Base-by-base conservation (phyloP, 306 rosid species). In the Gastrolobium villosum region DNA sequence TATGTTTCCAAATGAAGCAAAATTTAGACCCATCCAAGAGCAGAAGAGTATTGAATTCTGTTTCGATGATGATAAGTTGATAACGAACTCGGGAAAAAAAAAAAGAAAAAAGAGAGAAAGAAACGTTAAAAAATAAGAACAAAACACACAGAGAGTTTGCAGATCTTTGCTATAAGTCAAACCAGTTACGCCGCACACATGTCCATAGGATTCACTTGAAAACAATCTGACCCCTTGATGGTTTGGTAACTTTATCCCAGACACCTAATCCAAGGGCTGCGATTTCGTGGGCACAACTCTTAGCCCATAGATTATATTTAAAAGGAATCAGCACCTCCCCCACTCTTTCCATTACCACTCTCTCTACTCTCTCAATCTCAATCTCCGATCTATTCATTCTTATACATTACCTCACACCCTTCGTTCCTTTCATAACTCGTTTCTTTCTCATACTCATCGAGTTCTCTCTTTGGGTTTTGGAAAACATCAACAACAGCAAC, bases 201-300 rank as follows among this genome's bases (percentile, higher is more conserved):
- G 40, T 74, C 3, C 2, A 59, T 57, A 7, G 2, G 6, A 5
- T 39, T 63, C 6, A 50, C 54, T 40, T 30, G 41, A 11, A 55
- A 67, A 56, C 34, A 43, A 67, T 64, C 77, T 53, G 14, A 64
- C 37, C 79, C 83, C 3, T 56, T 61, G 65, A 61, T 44, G 9
- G 32, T 10, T 0, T 4, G 1, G 1, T 7, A 5, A 9, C 7
- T 4, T 11, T 5, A 7, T 4, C 43, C 30, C 11, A 50, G 6
- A 50, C 6, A 65, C 59, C 70, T 55, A 57, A 84, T 84, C 84
- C 34, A 39, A 82, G 56, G 83, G 83, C 65, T 64, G 20, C 14
- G 65, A 60, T 82, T 79, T 57, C 39, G 14, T 41, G 43, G 30
- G 45, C 63, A 31, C 43, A 11, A 62, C 56, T 44, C 74, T 57